Conservation (phyloP, 2,329 filamentous ascomycete species). For the Aspergillus persii region DNA sequence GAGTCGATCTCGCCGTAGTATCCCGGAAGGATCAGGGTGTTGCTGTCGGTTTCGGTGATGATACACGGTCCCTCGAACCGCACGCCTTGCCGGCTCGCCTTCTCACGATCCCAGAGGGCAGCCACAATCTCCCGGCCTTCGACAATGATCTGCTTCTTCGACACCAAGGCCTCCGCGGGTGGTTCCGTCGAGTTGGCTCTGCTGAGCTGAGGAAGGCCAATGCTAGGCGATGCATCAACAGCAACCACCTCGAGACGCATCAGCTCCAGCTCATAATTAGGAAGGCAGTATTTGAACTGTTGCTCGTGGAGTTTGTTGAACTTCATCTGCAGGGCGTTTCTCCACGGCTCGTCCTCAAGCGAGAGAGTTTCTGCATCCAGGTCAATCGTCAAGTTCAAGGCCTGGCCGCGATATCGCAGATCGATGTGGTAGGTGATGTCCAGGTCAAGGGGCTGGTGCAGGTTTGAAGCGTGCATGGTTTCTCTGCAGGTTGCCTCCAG, state of each 20-base stretch:
- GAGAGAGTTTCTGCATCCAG: constrained; percentile 36
- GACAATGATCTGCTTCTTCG: constrained; percentile 40
- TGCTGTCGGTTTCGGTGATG: constrained; percentile 53
- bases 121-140: constrained; percentile 43
- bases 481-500: constrained; percentile 39
- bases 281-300: constrained; percentile 47
- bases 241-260: constrained; percentile 49
- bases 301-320: constrained; percentile 46
- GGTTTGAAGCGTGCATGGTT: constrained; percentile 37
- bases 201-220: constrained; percentile 37
- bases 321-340: constrained; percentile 34
- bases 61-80: constrained; percentile 47
- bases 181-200: constrained; percentile 28
- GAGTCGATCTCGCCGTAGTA: constrained; percentile 47
- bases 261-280: constrained; percentile 46
- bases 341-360: constrained; percentile 28
- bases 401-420: constrained; percentile 50
- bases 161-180: constrained; percentile 36
- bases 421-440: constrained; percentile 44
- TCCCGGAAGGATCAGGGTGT: constrained; percentile 51
- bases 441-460: constrained; percentile 8
- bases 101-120: constrained; percentile 45
- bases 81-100: constrained; percentile 41
- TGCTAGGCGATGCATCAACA: constrained; percentile 43
- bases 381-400: constrained; percentile 37